Evolutionary conservation across 345 rosid genomes (phyloP), one percentile per base, ranked within the genome.

Genomic region (Hypericum perforatum): DNA sequence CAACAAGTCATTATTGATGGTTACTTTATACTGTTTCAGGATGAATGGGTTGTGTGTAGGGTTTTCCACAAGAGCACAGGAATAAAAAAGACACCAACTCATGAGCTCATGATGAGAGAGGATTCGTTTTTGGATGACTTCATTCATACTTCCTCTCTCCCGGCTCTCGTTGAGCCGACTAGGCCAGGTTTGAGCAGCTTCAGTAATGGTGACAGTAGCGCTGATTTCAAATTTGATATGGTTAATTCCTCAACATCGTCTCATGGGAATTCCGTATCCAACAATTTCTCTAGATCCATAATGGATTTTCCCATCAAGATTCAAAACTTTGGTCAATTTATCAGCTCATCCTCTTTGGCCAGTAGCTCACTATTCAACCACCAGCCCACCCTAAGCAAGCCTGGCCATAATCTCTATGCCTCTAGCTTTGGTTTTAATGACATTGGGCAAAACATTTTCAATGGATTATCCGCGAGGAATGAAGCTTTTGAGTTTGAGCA

Each of bases 41-140:
- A 41, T 41, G 43, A 41, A 41, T 41, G 43, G 43, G 43, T 41
- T 1, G 43, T 41, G 10, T 41, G 43, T 41, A 41, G 43, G 43
- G 10, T 41, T 41, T 41, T 41, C 43, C 43, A 41, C 43, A 41
- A 41, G 43, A 41, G 43, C n/a, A 41, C 43, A 41, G 43, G 43
- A 11, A 41, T 41, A 41, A 41, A 41, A 41, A 41, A 41, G 43
- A 41, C 43, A 41, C n/a, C 43, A 41, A 41, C n/a, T 41, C 43
- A 41, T 41, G 43, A 41, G 43, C 43, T 41, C 10, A 8, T 41
- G n/a, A 8, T 41, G n/a, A 41, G 43, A 11, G 43, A 2, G 43
- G n/a, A 41, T 41, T 41, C 43, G 0, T 41, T 41, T 41, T 2
- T 2, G 2, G 43, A 41, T 41, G n/a, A 41, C n/a, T 8, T 7